A percentile compares a stretch with the other conserved stretches of the same genome.
Conservation (phyloP, 768 basidiomycete genomes). For the Collybiopsis confluens region DNA sequence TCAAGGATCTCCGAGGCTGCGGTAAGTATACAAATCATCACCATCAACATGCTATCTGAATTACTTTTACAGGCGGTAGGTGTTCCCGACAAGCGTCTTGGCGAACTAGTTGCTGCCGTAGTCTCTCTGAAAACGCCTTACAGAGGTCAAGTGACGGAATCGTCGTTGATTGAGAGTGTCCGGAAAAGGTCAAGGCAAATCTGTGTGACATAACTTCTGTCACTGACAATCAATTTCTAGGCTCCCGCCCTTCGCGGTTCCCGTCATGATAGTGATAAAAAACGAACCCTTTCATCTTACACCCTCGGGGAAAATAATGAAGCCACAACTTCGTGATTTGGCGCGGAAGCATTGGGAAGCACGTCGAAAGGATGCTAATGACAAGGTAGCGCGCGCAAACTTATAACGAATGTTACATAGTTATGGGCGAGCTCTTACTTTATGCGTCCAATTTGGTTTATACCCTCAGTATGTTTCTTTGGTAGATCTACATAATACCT, state of each 20-base stretch:
- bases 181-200: constrained; percentile 32
- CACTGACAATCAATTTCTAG: constrained; percentile 20
- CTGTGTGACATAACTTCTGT: constrained; percentile 11
- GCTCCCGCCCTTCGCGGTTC: constrained; percentile 52
- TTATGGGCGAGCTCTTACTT: too few relatives aligned
- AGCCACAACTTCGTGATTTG: constrained; percentile 33
- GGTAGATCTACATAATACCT: too few relatives aligned
- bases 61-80: constrained; percentile 32
- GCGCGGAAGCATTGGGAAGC: constrained; percentile 38
- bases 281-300: constrained; percentile 46
- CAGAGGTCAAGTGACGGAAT: constrained; percentile 41
- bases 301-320: constrained; percentile 46
- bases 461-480: too few relatives aligned
- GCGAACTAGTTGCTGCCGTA: constrained; percentile 54
- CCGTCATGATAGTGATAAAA: constrained; percentile 52
- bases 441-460: not conserved
- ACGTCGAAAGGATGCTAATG: constrained; percentile 17
- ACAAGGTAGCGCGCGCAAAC: constrained; percentile 6
- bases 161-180: constrained; percentile 38
- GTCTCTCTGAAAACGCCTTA: constrained; percentile 44
- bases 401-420: not conserved
- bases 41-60: too few relatives aligned
- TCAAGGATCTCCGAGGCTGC: constrained; percentile 30
- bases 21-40: constrained; percentile 14
- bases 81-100: constrained; percentile 53